phyloP scores from a whole-genome alignment of 768 basidiomycete species.

The Tylopilus felleus region DNA sequence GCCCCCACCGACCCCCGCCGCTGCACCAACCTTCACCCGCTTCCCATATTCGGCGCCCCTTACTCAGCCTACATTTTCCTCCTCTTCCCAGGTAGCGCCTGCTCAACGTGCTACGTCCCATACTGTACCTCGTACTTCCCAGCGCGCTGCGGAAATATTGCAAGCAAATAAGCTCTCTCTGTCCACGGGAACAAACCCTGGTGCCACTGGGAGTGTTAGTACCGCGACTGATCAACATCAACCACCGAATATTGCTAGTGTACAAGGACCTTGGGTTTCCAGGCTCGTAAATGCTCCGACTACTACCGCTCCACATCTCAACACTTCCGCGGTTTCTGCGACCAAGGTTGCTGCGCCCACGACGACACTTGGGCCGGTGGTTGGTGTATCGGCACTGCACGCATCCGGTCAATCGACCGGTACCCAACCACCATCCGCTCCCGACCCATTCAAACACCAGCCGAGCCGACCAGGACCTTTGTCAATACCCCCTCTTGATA shows the following conservation, averaged over 20 bases:
- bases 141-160: constrained; percentile 23
- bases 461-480: constrained; percentile 15
- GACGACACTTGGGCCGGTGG: neutral
- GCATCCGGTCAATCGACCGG: constrained; percentile 1
- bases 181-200: neutral
- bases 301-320: neutral
- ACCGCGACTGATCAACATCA: constrained; percentile 9
- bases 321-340: neutral
- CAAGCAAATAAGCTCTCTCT: constrained; percentile 19
- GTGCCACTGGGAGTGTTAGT: neutral
- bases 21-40: constrained; percentile 12
- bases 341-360: constrained; percentile 7
- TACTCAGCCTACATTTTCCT: constrained; percentile 13
- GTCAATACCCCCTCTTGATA: constrained; percentile 16
- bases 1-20: constrained; percentile 17
- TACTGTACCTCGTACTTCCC: constrained; percentile 18
- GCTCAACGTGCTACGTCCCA: constrained; percentile 21
- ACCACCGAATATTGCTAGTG: neutral
- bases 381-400: constrained; percentile 10
- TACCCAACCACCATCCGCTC: constrained; percentile 8
- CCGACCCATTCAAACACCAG: constrained; percentile 22
- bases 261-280: constrained; percentile 9
- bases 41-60: constrained; percentile 23
- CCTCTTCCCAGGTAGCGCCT: constrained; percentile 6
- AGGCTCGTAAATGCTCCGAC: constrained; percentile 8